These are phyloP conservation scores for Karstenula rhodostoma DNA, from an alignment of 2,329 filamentous ascomycete genomes.

Conservation along the genomic window DNA sequence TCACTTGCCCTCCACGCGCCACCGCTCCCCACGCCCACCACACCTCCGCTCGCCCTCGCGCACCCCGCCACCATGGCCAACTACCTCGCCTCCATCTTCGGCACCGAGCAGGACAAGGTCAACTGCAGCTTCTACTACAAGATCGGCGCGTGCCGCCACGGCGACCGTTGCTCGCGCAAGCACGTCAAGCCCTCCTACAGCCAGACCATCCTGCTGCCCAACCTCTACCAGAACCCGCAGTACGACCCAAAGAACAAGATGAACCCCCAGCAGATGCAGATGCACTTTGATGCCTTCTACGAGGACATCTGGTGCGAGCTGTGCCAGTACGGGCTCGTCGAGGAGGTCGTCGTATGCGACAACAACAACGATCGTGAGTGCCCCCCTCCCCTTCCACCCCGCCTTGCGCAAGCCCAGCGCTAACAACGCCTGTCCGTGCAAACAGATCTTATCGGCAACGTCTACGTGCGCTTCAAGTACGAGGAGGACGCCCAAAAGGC, in stretches of 20 bases:
- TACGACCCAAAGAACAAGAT: conserved; percentile 98
- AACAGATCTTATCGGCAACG: conserved; percentile 92
- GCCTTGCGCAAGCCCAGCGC: not conserved
- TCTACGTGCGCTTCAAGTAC: conserved; percentile 99
- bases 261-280: conserved; percentile 94
- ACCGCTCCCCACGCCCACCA: conserved; percentile 6
- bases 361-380: conserved; percentile 94
- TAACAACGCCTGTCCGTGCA: conserved; percentile 16
- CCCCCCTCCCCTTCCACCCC: not conserved
- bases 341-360: conserved; percentile 98
- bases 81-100: conserved; percentile 99
- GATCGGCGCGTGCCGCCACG: conserved; percentile 97
- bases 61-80: conserved; percentile 75
- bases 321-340: conserved; percentile 95
- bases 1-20: not conserved
- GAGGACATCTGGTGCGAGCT: conserved; percentile 99
- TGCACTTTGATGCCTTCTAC: conserved; percentile 99
- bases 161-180: conserved; percentile 96
- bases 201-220: conserved; percentile 96
- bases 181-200: conserved; percentile 99
- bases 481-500: conserved; percentile 94
- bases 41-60: not conserved
- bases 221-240: conserved; percentile 98
- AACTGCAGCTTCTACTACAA: conserved; percentile 99
- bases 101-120: conserved; percentile 98